phyloP scores from a whole-genome alignment of 805 yeast species.

The Saccharomycopsis sp. region DNA sequence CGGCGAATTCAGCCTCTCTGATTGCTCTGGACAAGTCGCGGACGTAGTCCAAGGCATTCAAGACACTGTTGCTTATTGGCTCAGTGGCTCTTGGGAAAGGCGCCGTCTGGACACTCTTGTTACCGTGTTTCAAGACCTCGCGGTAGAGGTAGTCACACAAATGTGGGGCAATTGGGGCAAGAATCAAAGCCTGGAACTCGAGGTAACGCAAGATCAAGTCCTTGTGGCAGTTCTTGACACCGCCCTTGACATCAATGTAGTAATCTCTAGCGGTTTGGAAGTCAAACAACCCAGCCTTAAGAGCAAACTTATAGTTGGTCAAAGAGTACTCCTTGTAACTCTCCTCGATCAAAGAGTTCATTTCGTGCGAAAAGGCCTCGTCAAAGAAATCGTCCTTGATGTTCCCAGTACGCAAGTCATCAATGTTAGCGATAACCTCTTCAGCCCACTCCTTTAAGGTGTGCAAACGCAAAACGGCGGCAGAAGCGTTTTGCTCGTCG shows the following conservation, averaged over 20 bases:
- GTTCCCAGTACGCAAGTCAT: conserved; percentile 47
- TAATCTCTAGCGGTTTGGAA: conserved; percentile 93
- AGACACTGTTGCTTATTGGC: conserved; percentile 53
- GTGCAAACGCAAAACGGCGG: conserved; percentile 89
- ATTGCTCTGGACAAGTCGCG: conserved; percentile 73
- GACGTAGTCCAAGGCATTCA: conserved; percentile 72
- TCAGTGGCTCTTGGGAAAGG: conserved; percentile 71
- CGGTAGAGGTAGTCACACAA: conserved; percentile 85
- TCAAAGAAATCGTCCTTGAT: conserved; percentile 64
- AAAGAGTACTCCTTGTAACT: conserved; percentile 62
- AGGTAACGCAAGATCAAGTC: conserved; percentile 78
- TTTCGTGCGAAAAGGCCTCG: conserved; percentile 84
- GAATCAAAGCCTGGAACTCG: conserved; percentile 74
- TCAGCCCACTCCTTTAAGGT: conserved; percentile 96
- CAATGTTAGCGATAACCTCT: conserved; percentile 50
- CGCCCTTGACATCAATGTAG: conserved; percentile 69
- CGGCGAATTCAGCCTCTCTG: conserved; percentile 88
- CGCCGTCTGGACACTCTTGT: conserved; percentile 60
- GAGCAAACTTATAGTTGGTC: conserved; percentile 81
- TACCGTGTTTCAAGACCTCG: conserved; percentile 63
- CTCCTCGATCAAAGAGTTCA: conserved; percentile 73
- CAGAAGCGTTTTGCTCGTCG: conserved; percentile 94
- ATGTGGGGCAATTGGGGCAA: conserved; percentile 95
- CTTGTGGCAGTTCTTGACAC: conserved; percentile 60
- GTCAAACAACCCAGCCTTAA: conserved; percentile 88